Conservation (phyloP, 1,284 basidiomycete genomes). For the Thecaphora thlaspeos region DNA sequence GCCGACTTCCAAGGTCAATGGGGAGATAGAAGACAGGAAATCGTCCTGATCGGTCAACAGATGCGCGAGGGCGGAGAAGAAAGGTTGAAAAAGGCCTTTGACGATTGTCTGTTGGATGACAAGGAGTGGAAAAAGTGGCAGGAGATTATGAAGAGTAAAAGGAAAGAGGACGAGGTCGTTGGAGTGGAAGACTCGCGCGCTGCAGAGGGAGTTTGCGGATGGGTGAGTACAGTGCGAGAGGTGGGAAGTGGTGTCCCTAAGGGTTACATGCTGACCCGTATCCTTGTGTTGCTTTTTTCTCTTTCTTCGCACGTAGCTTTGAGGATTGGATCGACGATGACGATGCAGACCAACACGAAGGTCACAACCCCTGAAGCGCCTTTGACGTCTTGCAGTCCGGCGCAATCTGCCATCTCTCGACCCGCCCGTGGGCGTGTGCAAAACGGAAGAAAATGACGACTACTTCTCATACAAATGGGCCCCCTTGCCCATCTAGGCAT, state of each 20-base stretch:
- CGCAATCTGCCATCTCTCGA: no score
- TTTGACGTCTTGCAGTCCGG: no score
- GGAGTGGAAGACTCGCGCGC: slow-evolving; percentile 42
- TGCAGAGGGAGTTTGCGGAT: slow-evolving; percentile 58
- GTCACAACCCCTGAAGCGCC: slow-evolving; percentile 30
- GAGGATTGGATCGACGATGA: slow-evolving; percentile 58
- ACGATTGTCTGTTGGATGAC: slow-evolving; percentile 58
- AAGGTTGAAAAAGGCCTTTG: slow-evolving; percentile 56
- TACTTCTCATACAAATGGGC: no score
- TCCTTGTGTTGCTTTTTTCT: not conserved
- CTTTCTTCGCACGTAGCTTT: slow-evolving; percentile 43
- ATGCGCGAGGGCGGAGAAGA: slow-evolving; percentile 52
- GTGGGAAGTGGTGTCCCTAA: no score
- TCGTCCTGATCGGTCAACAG: slow-evolving; percentile 58
- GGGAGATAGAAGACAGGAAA: slow-evolving; percentile 61
- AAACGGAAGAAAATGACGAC: no score
- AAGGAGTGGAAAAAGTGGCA: slow-evolving; percentile 59
- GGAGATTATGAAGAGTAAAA: slow-evolving; percentile 57
- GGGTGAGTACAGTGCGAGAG: slow-evolving; percentile 11
- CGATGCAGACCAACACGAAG: slow-evolving; percentile 43
- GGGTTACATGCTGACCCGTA: slow-evolving; percentile 2
- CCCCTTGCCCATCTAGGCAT: no score
- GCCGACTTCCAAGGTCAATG: slow-evolving; percentile 60
- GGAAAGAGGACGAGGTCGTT: slow-evolving; percentile 13
- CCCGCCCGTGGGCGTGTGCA: no score